These are phyloP conservation scores for Candida glucosophila DNA, from an alignment of 1,139 yeast species.

Conservation along the genomic window DNA sequence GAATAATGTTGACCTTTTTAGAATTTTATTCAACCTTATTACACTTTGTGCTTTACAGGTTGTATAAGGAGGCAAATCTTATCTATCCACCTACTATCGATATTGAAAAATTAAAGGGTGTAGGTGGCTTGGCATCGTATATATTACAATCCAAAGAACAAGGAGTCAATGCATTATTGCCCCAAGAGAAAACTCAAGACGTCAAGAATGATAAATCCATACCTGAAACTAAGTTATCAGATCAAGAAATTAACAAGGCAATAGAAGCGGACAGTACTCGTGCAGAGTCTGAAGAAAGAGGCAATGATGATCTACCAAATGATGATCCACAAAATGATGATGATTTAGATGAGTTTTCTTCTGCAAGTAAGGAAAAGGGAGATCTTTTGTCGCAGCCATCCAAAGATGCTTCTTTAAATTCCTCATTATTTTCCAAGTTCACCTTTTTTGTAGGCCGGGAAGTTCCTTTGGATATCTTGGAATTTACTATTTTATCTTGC, in stretches of 20 bases:
- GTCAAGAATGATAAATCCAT: conserved; percentile 14
- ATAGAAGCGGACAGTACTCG: conserved; percentile 41
- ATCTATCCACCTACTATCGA: conserved; percentile 90
- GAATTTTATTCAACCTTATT: conserved; percentile 90
- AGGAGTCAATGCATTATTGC: conserved; percentile 33
- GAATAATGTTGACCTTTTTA: conserved; percentile 92
- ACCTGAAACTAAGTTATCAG: conserved; percentile 32
- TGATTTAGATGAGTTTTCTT: conserved; percentile 63
- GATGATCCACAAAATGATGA: conserved; percentile 32
- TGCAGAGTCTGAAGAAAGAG: conserved; percentile 28
- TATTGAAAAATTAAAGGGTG: conserved; percentile 61
- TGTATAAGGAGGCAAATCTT: conserved; percentile 77
- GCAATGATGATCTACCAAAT: conserved; percentile 23
- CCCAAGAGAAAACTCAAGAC: conserved; percentile 16
- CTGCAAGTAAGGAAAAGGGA: conserved; percentile 56
- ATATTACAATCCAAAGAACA: conserved; percentile 45
- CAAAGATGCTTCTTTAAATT: conserved; percentile 46
- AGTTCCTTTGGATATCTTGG: conserved; percentile 86
- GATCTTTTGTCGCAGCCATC: conserved; percentile 79
- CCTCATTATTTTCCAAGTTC: conserved; percentile 63
- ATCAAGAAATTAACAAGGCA: conserved; percentile 41
- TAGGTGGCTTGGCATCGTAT: conserved; percentile 85
- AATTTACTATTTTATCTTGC: conserved; percentile 76
- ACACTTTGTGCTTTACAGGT: conserved; percentile 77
- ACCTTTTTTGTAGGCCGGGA: conserved; percentile 90